Conservation (phyloP, 805 yeast genomes). For the Saccharomyces paradoxus region DNA sequence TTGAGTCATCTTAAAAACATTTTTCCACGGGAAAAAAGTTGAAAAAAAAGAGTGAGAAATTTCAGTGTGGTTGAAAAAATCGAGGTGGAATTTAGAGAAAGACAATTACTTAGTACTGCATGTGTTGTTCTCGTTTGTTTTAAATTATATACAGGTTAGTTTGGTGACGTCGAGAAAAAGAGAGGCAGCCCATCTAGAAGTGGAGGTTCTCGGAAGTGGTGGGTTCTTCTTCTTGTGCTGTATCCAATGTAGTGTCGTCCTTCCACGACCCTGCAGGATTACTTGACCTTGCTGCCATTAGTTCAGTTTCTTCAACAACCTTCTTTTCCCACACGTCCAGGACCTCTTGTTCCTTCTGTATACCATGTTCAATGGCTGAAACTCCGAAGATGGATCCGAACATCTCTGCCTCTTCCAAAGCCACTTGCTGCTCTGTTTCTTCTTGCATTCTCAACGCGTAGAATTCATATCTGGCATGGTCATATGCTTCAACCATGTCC, state of each 20-base stretch:
- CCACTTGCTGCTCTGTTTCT: slow-evolving; percentile 63
- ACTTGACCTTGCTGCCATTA: slow-evolving; percentile 40
- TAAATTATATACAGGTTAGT: neutral
- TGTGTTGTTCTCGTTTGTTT: neutral
- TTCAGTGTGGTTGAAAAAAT: neutral
- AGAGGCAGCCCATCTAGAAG: neutral
- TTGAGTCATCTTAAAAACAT: neutral
- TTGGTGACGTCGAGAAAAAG: neutral
- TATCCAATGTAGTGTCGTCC: slow-evolving; percentile 1
- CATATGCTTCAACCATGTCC: slow-evolving; percentile 59
- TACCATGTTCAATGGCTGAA: slow-evolving; percentile 57
- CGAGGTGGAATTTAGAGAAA: neutral
- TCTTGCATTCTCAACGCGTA: slow-evolving; percentile 78
- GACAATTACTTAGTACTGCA: neutral
- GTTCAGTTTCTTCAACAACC: slow-evolving; percentile 58
- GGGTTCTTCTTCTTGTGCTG: neutral
- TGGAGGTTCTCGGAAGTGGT: neutral
- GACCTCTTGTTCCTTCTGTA: slow-evolving; percentile 60
- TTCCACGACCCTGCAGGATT: slow-evolving; percentile 28
- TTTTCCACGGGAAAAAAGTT: neutral
- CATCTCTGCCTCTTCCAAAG: slow-evolving; percentile 79
- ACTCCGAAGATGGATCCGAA: slow-evolving; percentile 67
- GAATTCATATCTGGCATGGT: slow-evolving; percentile 79
- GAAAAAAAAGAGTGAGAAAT: neutral
- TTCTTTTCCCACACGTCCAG: slow-evolving; percentile 67